Conservation (phyloP, 2,329 filamentous ascomycete genomes). For the Penicillium sp. region DNA sequence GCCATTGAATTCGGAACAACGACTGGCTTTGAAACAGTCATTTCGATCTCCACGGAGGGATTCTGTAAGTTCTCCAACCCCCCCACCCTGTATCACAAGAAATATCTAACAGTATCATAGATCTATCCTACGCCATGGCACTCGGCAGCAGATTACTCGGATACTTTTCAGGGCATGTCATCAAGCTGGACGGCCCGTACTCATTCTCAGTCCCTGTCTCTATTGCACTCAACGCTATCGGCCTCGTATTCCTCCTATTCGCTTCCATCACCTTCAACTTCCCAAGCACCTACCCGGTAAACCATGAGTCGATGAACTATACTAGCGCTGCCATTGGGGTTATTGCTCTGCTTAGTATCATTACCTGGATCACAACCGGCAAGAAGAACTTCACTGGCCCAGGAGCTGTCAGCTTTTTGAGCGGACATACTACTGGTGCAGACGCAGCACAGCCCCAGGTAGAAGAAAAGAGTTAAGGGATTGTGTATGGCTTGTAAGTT, state of each 20-base stretch:
- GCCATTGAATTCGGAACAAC: conserved; percentile 57
- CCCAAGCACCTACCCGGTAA: conserved; percentile 53
- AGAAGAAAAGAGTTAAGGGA: background rate
- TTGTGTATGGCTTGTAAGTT: too few species aligned
- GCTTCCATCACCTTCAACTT: conserved; percentile 59
- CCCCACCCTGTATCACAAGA: background rate
- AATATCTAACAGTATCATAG: conserved; percentile 24
- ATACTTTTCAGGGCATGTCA: conserved; percentile 44
- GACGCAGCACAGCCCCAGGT: background rate
- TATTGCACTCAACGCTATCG: conserved; percentile 50
- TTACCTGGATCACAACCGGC: conserved; percentile 56
- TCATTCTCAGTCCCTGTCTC: conserved; percentile 47
- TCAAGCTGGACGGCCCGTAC: conserved; percentile 38
- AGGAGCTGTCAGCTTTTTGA: conserved; percentile 19
- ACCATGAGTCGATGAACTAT: conserved; percentile 59
- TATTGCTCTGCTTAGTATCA: conserved; percentile 51
- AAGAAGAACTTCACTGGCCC: conserved; percentile 54
- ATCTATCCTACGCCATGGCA: conserved; percentile 60
- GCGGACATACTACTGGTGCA: conserved; percentile 7
- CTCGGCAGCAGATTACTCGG: conserved; percentile 53
- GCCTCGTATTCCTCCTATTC: conserved; percentile 55
- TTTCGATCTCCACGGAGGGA: conserved; percentile 58
- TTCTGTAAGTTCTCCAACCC: conserved; percentile 46
- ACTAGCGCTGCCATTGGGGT: conserved; percentile 57
- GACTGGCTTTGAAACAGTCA: conserved; percentile 58